Evolutionary conservation across 176 grass and related monocot genomes (phyloP).

Genomic region (Eleusine coracana): DNA sequence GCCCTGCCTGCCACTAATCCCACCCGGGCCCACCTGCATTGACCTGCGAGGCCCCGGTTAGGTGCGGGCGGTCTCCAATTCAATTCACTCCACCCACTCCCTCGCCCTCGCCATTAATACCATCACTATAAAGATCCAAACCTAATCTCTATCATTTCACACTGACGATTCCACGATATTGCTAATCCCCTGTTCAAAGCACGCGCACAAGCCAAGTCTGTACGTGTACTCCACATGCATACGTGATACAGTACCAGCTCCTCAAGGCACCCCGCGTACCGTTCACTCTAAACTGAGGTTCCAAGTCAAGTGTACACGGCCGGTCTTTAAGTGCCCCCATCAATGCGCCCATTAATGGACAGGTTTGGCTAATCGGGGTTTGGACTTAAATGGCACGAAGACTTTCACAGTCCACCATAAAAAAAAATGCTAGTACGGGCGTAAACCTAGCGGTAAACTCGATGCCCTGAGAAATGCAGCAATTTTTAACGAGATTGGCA

Average conservation of each 20-base stretch:
- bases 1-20: constrained; percentile 65
- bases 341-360: constrained; percentile 47
- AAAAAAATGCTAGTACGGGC: neutral
- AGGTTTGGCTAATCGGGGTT: constrained; percentile 46
- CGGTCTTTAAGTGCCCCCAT: constrained; percentile 30
- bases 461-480: neutral
- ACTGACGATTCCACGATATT: constrained; percentile 19
- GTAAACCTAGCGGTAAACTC: constrained; percentile 50
- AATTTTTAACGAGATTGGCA: neutral
- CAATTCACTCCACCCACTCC: constrained; percentile 70
- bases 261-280: constrained; percentile 9
- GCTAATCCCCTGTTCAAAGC: constrained; percentile 37
- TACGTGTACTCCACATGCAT: neutral
- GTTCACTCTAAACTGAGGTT: constrained; percentile 36
- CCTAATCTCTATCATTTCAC: constrained; percentile 28
- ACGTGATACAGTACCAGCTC: constrained; percentile 6
- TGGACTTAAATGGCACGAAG: constrained; percentile 26
- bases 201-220: neutral
- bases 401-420: constrained; percentile 4
- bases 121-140: constrained; percentile 48
- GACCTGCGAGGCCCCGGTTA: constrained; percentile 66
- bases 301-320: constrained; percentile 45
- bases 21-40: constrained; percentile 55
- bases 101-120: constrained; percentile 58
- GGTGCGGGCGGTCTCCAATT: constrained; percentile 72